Evolutionary conservation across 495 filamentous ascomycete species (phyloP), one percentile per base, ranked within the genome.

Genomic region (Melanomma pulvis-pyrius): DNA sequence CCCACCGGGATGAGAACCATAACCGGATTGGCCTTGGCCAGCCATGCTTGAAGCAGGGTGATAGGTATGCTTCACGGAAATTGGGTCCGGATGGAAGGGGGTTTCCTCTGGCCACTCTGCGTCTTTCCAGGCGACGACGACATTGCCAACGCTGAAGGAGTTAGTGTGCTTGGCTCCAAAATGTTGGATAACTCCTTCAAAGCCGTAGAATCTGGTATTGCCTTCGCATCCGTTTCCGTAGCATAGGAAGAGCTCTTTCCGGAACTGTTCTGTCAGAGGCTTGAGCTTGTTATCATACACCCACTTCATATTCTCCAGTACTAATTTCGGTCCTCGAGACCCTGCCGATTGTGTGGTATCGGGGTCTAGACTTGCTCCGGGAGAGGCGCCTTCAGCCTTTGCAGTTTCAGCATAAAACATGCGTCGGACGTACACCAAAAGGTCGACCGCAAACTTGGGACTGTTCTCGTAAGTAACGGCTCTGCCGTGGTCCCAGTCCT

Each of bases 281-380:
- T 86, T 88, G 70, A 93, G 81, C 74, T 91, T 91, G 61, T 80
- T 86, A 64, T 92, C 89, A 66, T 87, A 92, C 29, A 92, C 78
- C 85, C 86, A 93, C 74, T 90, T 92, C 90, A 93, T 92, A 72
- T 91, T 91, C 70, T 92, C 90, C 62, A 93, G 79, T 1, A 87
- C 88, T 49, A 92, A 74, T 68, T 82, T 86, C 39, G 39, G 39
- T 44, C 39, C 39, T 11, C 8, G 39, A 65, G 80, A 79, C 1
- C 79, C 84, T 28, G 79, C 83, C 0, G 85, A 80, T 1, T 80
- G 79, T 26, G 78, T 66, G 84, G 84, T 22, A 58, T 61, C 34
- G 5, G 32, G 29, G 24, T 65, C 34, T 59, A 74, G 71, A 25
- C 81, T 79, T n/a, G 80, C 74, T 41, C 78, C 78, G n/a, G 69